Evolutionary conservation across 1,139 yeast genomes (phyloP).

Genomic region (Yamadazyma sp.): DNA sequence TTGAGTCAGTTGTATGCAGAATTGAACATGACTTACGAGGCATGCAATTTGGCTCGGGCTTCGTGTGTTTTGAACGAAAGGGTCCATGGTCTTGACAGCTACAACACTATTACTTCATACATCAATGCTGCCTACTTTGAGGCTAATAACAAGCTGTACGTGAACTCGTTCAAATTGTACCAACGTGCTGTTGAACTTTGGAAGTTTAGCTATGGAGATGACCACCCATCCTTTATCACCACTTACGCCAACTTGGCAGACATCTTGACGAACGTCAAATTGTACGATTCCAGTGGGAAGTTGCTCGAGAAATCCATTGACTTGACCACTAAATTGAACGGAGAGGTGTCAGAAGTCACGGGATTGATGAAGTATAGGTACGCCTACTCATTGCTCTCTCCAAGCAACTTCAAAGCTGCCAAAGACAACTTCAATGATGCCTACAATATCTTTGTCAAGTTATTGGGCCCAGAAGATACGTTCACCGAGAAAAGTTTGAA

Average conservation of each 20-base stretch:
- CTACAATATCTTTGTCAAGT: constrained; percentile 51
- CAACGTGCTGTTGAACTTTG: constrained; percentile 61
- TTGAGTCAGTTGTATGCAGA: constrained; percentile 71
- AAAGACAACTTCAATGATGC: constrained; percentile 52
- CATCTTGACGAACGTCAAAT: constrained; percentile 54
- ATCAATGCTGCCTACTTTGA: constrained; percentile 77
- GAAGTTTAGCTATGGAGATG: constrained; percentile 51
- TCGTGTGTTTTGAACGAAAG: constrained; percentile 78
- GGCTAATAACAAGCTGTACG: constrained; percentile 55
- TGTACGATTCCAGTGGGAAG: constrained; percentile 30
- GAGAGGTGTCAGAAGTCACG: constrained; percentile 56
- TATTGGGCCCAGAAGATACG: constrained; percentile 62
- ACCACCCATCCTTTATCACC: constrained; percentile 70
- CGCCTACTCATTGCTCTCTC: constrained; percentile 61
- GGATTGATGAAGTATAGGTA: constrained; percentile 64
- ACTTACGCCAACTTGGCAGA: constrained; percentile 67
- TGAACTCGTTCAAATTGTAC: constrained; percentile 64
- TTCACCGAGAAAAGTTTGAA: constrained; percentile 63
- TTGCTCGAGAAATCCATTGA: constrained; percentile 52
- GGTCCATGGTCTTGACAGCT: constrained; percentile 75
- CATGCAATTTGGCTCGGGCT: constrained; percentile 69
- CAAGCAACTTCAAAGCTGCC: constrained; percentile 56
- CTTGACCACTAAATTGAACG: constrained; percentile 50
- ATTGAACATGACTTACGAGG: constrained; percentile 54
- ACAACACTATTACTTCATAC: constrained; percentile 70